Base-by-base conservation (phyloP, 2,329 filamentous ascomycete species). In the Diplodia corticola region DNA sequence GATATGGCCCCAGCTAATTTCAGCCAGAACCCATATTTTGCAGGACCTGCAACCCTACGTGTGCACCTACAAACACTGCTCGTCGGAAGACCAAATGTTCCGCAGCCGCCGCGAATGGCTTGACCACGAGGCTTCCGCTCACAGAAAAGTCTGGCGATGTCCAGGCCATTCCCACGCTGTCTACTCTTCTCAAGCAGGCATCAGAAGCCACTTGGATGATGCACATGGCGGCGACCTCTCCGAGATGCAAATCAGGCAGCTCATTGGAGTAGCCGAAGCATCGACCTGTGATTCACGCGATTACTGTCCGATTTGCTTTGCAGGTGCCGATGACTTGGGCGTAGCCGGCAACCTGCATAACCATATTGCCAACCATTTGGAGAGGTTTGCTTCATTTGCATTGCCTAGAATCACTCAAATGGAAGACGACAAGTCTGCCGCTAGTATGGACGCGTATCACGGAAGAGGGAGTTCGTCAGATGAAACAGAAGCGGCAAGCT, bases 11-110 rank as follows among this genome's bases (percentile, higher is more conserved):
- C 40, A 15, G 17, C 40, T 60, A 17, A 61, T 30, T 1, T n/a
- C 33, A 35, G 4, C 3, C 44, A 70, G 72, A 55, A 75, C 74
- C 0, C 76, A 78, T 68, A 33, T 78, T 15, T 67, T 77, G 17
- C 75, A 77, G 64, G 76, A 78, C 51, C 64, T 78, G 2, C 76
- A 78, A 26, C 76, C 76, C 13, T 78, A 78, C 55, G 54, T 74
- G 1, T 78, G 76, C 61, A 78, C 76, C 2, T 77, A 78, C 57
- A 46, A 64, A 22, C 70, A 74, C 20, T 78, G 76, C 50, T 67
- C 73, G 17, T 68, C 64, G 12, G 65, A 69, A 0, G 70, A 75
- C 30, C 73, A 73, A 51, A 69, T 78, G 7, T 77, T 77, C 44
- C 73, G 75, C 6, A 77, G 75, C 64, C 75, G 76, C 2, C 71